phyloP scores from a whole-genome alignment of 257 asterid species.

The Verbascum thapsus region DNA sequence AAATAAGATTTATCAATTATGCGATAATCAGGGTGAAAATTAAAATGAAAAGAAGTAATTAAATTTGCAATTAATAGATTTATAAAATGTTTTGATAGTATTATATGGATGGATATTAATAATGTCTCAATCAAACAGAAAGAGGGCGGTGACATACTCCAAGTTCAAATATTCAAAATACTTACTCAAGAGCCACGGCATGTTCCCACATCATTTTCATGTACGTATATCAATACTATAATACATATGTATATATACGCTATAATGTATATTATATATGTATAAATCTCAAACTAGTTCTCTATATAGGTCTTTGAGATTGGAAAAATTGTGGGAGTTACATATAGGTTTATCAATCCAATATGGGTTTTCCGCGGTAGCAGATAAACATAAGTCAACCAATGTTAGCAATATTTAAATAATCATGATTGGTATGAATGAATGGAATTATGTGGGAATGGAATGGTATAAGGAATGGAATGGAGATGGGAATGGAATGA shows the following conservation, averaged over 20 bases:
- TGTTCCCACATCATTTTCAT: constrained; percentile 23
- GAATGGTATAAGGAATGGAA: no score
- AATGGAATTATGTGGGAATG: no score
- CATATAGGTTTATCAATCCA: constrained; percentile 4
- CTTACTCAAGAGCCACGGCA: constrained; percentile 23
- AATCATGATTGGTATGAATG: no score
- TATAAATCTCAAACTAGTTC: no score
- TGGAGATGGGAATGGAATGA: no score
- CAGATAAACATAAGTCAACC: constrained; percentile 29
- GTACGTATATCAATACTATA: neutral
- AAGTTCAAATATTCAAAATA: constrained; percentile 17
- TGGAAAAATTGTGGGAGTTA: constrained; percentile 11
- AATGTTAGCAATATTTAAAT: no score
- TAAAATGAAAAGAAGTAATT: no score
- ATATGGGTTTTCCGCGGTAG: neutral
- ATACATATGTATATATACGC: neutral
- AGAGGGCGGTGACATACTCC: constrained; percentile 23
- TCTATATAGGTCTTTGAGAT: neutral
- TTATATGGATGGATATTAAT: neutral
- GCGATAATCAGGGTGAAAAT: no score
- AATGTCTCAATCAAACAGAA: constrained; percentile 27
- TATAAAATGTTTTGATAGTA: neutral
- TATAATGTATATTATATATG: constrained; percentile 10
- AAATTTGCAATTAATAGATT: neutral
- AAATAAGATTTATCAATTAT: no score